Percentiles rank a stretch among this genome's conserved stretches.
phyloP scores from a whole-genome alignment of 2,329 filamentous ascomycete genomes.

The Hymenoscyphus infarciens region DNA sequence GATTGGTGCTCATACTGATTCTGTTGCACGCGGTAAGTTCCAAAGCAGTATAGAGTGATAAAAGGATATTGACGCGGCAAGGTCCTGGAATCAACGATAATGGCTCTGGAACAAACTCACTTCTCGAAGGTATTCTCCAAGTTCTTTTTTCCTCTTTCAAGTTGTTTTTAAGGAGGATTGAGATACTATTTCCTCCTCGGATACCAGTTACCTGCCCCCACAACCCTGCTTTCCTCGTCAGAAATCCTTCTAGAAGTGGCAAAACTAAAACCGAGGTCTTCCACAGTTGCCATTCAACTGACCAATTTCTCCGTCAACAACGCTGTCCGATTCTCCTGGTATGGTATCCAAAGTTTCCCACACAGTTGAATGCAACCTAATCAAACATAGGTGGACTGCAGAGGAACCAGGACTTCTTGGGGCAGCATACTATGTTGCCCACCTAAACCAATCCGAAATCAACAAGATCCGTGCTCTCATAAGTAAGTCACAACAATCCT shows the following conservation, averaged over 20 bases:
- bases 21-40: constrained; percentile 42
- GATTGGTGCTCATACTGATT: constrained; percentile 60
- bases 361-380: background rate
- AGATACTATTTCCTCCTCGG: no score
- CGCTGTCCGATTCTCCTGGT: constrained; percentile 62
- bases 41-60: background rate
- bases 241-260: no score
- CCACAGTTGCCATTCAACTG: constrained; percentile 51
- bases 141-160: no score
- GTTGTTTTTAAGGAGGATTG: no score
- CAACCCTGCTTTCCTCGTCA: no score
- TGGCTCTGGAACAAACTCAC: constrained; percentile 23
- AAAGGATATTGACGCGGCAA: constrained; percentile 21
- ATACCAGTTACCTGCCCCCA: no score
- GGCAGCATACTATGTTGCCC: constrained; percentile 57
- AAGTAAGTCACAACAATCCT: background rate
- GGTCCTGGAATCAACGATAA: constrained; percentile 47
- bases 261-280: no score
- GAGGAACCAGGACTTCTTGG: constrained; percentile 62
- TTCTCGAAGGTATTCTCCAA: background rate
- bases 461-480: constrained; percentile 46
- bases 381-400: constrained; percentile 46
- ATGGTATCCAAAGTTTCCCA: background rate
- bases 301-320: constrained; percentile 56
- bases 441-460: constrained; percentile 52